Evolutionary conservation across 305 asterid species (phyloP), one percentile per base, ranked within the genome.

Genomic region (Fraxinus dipetala): DNA sequence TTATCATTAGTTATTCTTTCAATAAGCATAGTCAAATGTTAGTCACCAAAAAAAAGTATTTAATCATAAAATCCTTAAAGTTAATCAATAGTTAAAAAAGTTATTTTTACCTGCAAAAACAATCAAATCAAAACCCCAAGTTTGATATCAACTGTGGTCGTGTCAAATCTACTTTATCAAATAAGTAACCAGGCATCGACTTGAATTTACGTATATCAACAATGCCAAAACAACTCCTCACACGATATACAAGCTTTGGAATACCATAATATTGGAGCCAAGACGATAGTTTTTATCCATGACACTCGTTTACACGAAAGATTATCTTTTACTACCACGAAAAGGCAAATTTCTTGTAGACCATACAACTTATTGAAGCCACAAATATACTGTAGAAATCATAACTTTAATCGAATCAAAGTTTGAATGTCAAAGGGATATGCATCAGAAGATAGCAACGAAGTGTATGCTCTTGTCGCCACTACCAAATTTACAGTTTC

Each of bases 341-440:
- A 45, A 3, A 0, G 48, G 13, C 6, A 0, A 14, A 48, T 48
- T 13, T 48, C 59, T 14, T 48, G 59, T 14, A 48, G 6, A 48
- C 20, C 51, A 43, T 43, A 43, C 5, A 11, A 3, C 22, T 1
- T 16, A 16, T 51, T n/a, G 61, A 16, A 51, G 2, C 2, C 7
- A 14, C 8, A 4, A 45, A 11, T 45, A 3, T 5, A 70, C 3
- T 63, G 7, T 63, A 63, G n/a, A 24, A 5, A 63, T 24, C 34
- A 63, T 63, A 10, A 2, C 3, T 63, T 9, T 0, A 26, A 56
- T 77, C 30, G 16, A 78, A 30, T 83, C 72, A 79, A 18, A 40
- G 63, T 59, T 22, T 34, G 76, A n/a, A 84, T 76, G 10, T 80
- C 80, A 43, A 61, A 28, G 11, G 81, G 81, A 40, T 76, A 28